Percentiles rank a stretch among this genome's conserved stretches.
These are phyloP conservation scores for Leishmania tropica DNA, from an alignment of 208 protist species.

Conservation along the genomic window DNA sequence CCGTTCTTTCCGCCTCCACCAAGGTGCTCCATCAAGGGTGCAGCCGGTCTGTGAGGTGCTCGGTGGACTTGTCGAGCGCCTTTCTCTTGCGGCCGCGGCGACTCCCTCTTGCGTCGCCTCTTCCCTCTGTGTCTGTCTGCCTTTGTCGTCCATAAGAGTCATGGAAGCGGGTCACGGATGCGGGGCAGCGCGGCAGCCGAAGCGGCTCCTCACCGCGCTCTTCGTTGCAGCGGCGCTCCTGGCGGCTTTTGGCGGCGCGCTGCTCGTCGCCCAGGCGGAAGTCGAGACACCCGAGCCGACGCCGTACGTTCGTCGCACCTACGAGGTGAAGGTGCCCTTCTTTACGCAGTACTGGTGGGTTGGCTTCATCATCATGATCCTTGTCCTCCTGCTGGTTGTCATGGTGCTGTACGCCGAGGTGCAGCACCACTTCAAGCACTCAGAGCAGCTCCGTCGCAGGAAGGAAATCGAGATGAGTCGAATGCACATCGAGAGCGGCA, in stretches of 20 bases:
- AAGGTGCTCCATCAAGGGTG: background rate
- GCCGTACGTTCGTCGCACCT: conserved; percentile 32
- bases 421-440: conserved; percentile 43
- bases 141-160: background rate
- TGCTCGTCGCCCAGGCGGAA: background rate
- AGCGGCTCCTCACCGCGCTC: background rate
- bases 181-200: background rate
- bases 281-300: conserved; percentile 15
- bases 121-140: background rate
- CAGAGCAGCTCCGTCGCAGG: conserved; percentile 32
- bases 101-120: background rate
- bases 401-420: conserved; percentile 33
- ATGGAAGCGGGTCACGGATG: background rate
- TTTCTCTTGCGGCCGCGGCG: too few species aligned
- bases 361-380: conserved; percentile 46
- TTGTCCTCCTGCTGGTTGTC: conserved; percentile 30
- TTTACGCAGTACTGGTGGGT: conserved; percentile 47
- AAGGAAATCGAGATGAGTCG: conserved; percentile 36
- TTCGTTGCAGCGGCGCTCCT: background rate
- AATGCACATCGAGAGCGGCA: background rate
- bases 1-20: background rate
- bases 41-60: background rate
- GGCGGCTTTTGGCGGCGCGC: background rate
- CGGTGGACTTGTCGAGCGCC: too few species aligned
- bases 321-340: conserved; percentile 32